Conservation (phyloP, 345 rosid species). For the Salix caprea region DNA sequence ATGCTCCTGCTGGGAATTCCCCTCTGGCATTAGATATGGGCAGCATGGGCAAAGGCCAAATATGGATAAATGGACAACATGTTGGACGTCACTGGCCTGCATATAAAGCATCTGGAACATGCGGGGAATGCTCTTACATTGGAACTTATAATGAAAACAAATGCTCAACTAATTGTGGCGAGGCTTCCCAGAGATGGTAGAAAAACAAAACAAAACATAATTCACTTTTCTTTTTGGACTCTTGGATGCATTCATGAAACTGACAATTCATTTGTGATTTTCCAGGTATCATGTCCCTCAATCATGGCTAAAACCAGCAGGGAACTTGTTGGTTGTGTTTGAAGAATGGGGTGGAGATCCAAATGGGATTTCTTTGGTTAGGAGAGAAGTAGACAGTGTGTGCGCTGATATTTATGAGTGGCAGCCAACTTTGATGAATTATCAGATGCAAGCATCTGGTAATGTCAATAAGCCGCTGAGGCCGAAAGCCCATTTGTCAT, state of each 20-base stretch:
- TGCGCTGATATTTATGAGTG: conserved; percentile 91
- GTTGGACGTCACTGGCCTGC: conserved; percentile 96
- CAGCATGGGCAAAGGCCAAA: conserved; percentile 97
- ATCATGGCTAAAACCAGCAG: conserved; percentile 86
- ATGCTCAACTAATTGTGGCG: conserved; percentile 81
- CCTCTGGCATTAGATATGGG: conserved; percentile 90
- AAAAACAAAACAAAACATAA: neutral
- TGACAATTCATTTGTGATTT: conserved; percentile 5
- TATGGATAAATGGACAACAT: conserved; percentile 91
- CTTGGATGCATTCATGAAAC: neutral
- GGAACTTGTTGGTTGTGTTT: conserved; percentile 85
- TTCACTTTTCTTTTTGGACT: neutral
- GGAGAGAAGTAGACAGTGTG: conserved; percentile 75
- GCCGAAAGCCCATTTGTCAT: conserved; percentile 81
- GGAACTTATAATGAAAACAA: conserved; percentile 76
- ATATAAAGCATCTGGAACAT: conserved; percentile 71
- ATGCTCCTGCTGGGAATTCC: conserved; percentile 75
- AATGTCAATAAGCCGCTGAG: conserved; percentile 72
- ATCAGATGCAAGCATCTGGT: conserved; percentile 76
- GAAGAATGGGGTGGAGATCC: conserved; percentile 99
- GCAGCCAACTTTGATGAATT: conserved; percentile 90
- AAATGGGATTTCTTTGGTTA: conserved; percentile 69
- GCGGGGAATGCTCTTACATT: conserved; percentile 57
- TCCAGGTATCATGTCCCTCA: conserved; percentile 88
- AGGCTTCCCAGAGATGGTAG: conserved; percentile 94